These are phyloP conservation scores for Thymus mandschuricus DNA, from an alignment of 257 asterid species.

Conservation along the genomic window DNA sequence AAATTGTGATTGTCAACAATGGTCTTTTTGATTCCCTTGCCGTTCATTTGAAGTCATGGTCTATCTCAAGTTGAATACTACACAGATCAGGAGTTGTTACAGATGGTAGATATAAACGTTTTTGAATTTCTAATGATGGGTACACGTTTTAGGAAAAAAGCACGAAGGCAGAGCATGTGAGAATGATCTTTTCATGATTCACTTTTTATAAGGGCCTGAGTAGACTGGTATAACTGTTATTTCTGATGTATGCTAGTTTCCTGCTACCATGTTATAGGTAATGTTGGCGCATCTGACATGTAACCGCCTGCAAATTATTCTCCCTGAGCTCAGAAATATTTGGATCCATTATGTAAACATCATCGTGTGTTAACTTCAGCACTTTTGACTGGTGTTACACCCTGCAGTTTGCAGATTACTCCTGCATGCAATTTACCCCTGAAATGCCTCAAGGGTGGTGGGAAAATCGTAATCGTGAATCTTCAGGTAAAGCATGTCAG, in stretches of 20 bases:
- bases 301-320: slow-evolving; percentile 8
- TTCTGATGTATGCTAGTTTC: not conserved
- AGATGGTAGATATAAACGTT: not conserved
- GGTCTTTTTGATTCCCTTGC: slow-evolving; percentile 15
- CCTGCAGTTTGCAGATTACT: slow-evolving; percentile 92
- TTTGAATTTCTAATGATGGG: slow-evolving; percentile 5
- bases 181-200: not conserved
- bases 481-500: slow-evolving; percentile 67
- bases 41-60: slow-evolving; percentile 17
- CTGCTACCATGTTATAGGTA: slow-evolving; percentile 7
- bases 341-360: not conserved
- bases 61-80: slow-evolving; percentile 15
- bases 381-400: slow-evolving; percentile 29
- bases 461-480: slow-evolving; percentile 88
- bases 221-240: slow-evolving; percentile 10
- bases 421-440: slow-evolving; percentile 98
- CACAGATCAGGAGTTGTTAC: slow-evolving; percentile 4
- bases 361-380: slow-evolving; percentile 12
- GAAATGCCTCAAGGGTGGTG: slow-evolving; percentile 82
- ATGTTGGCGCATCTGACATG: not conserved
- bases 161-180: slow-evolving; percentile 3
- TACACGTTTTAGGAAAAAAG: slow-evolving; percentile 4
- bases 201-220: not conserved
- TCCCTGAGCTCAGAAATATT: slow-evolving; percentile 18
- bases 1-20: slow-evolving; percentile 18